Base-by-base conservation (phyloP, 805 yeast genomes). In the Isabelozyma heimii region DNA sequence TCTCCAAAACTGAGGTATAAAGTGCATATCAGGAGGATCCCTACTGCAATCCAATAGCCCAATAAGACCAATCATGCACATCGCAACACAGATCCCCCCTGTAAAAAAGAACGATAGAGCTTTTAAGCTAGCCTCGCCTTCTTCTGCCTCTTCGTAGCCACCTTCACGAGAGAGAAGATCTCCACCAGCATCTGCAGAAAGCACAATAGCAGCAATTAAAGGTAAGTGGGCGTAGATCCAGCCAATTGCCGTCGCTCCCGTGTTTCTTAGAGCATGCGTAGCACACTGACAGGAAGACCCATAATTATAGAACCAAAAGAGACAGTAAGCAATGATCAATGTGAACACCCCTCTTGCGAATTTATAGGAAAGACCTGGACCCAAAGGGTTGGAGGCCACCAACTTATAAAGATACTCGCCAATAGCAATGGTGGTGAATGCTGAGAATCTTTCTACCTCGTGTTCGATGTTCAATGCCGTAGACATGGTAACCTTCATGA, bases 401-500 rank as follows among this genome's bases (percentile, higher is more conserved):
- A 80, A 66, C 39, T 75, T 77, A 56, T 77, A 81, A 12, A 83
- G 63, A 53, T 81, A 83, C 53, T 83, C 88, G 35, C 89, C 89
- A 52, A 84, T 72, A 4, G 86, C 87, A 62, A 84, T 83, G 53
- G 83, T 75, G 47, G 72, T 82, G 57, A 84, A 84, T 0, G 83
- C 80, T 2, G 78, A 73, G 55, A 70, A 73, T 47, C 89, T 61
- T 57, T 84, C 89, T 26, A 81, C 84, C 58, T 83, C 87, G 57
- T 84, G 88, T 53, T 83, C 87, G 48, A 84, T 80, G 57, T 82
- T 82, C 51, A 83, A 59, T 1, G 88, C 88, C 0, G 89, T 81
- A 9, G 85, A 75, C 47, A 72, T 75, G 12, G 69, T 71, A 46
- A 78, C 59, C 9, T 69, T 63, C 51, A 82, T 47, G 15, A 61